phyloP scores from a whole-genome alignment of 352 stramenopile species.

The Pythium sp. region DNA sequence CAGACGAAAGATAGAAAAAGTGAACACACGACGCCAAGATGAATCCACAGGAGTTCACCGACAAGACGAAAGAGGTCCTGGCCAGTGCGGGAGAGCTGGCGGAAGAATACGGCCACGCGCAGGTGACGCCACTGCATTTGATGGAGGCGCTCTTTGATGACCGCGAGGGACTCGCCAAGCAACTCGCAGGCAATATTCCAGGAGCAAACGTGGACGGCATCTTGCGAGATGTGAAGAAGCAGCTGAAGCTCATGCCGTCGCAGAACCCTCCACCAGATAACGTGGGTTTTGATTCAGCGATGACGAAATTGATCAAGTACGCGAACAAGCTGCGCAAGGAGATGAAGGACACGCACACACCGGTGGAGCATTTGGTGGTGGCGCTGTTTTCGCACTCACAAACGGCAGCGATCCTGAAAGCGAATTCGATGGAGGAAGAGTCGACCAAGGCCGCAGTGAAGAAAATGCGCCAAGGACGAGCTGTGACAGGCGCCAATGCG shows the following conservation, averaged over 20 bases:
- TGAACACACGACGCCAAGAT: slow-evolving; percentile 31
- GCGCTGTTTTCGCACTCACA: slow-evolving; percentile 67
- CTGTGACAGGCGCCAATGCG: slow-evolving; percentile 74
- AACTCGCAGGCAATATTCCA: slow-evolving; percentile 43
- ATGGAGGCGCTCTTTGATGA: slow-evolving; percentile 68
- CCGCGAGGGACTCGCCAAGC: slow-evolving; percentile 46
- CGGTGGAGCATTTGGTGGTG: slow-evolving; percentile 68
- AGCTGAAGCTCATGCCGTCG: slow-evolving; percentile 66
- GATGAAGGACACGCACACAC: slow-evolving; percentile 74
- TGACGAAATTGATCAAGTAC: slow-evolving; percentile 81
- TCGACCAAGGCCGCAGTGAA: slow-evolving; percentile 69
- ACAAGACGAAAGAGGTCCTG: slow-evolving; percentile 76
- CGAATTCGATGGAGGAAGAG: slow-evolving; percentile 59
- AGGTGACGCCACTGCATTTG: slow-evolving; percentile 77
- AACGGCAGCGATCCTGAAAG: slow-evolving; percentile 57
- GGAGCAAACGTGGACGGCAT: slow-evolving; percentile 51
- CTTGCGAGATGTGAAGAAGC: slow-evolving; percentile 34
- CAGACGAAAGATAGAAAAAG: slow-evolving; percentile 8
- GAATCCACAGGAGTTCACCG: slow-evolving; percentile 76
- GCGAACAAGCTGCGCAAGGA: slow-evolving; percentile 81
- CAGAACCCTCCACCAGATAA: slow-evolving; percentile 73
- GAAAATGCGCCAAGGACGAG: slow-evolving; percentile 47
- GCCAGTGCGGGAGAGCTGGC: slow-evolving; percentile 42
- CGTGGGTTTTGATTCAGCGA: slow-evolving; percentile 52
- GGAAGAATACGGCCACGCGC: slow-evolving; percentile 67